Evolutionary conservation across 768 basidiomycete species (phyloP), one percentile per base, ranked within the genome.

Genomic region (Tricholomella constricta): DNA sequence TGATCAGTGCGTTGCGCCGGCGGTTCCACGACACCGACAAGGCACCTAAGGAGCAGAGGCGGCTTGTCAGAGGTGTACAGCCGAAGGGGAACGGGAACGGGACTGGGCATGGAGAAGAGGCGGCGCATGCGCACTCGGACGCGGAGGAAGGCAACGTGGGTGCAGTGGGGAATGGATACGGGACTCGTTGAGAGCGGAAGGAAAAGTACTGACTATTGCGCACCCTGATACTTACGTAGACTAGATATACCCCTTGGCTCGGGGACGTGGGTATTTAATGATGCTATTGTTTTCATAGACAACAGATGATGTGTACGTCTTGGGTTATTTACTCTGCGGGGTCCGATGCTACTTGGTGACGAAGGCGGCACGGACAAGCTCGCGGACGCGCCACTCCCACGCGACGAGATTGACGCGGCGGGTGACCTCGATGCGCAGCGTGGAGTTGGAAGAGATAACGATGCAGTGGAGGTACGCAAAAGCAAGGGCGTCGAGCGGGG

Each of bases 401-500:
- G 82, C 81, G 43, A 91, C 83, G 36, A 94, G 85, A 62, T 93
- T 93, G 35, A 81, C 83, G 54, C 82, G 83, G 45, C 83, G 81
- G 11, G 82, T 78, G 25, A 91, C 83, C 62, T 89, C 86, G 32
- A 82, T 77, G 29, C 87, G 79, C 19, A 84, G 69, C 19, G 57
- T 49, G 34, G 74, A 70, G 53, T 71, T 65, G 19, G 49, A 35
- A 20, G 76, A 72, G 43, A 83, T 72, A 6, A 89, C 70, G 20
- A 91, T 77, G 48, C 74, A 76, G 66, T 91, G 85, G 11, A 94
- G 73, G 61, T 94, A 94, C 1, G 91, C 91, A 64, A 93, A 94
- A 6, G 81, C 74, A 38, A 92, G 81, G 2, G 91, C 91, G 63
- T 94, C 91, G 12, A 94, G 81, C 0, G 86, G 79, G 1, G 91